Conservation (phyloP, 2,329 filamentous ascomycete genomes). For the Akanthomyces lecanii region DNA sequence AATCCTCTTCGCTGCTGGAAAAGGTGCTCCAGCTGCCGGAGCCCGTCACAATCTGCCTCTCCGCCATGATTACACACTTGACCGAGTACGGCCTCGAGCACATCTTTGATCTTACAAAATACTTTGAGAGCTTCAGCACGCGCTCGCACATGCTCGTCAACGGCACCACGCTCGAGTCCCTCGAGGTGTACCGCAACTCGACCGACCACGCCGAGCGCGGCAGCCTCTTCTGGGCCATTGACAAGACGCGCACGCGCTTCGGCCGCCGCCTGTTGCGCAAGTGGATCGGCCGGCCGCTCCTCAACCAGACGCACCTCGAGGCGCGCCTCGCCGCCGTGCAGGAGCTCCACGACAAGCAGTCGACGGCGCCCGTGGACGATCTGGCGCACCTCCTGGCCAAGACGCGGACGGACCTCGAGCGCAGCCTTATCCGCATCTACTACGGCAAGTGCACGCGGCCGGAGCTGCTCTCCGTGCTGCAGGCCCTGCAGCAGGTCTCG, state of each 20-base stretch:
- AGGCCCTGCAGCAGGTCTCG: conserved; percentile 78
- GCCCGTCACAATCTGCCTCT: conserved; percentile 83
- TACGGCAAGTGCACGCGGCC: conserved; percentile 92
- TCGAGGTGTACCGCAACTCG: conserved; percentile 94
- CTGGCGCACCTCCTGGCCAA: conserved; percentile 67
- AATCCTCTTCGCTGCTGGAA: conserved; percentile 66
- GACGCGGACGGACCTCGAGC: conserved; percentile 80
- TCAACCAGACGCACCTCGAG: conserved; percentile 70
- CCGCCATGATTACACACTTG: conserved; percentile 92
- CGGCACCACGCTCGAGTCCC: conserved; percentile 86
- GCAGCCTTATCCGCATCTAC: conserved; percentile 90
- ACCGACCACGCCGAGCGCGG: conserved; percentile 82
- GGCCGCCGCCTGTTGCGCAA: conserved; percentile 84
- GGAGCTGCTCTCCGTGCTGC: conserved; percentile 79
- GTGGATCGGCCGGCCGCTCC: conserved; percentile 88
- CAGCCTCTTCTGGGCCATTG: conserved; percentile 91
- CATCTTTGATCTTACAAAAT: conserved; percentile 93
- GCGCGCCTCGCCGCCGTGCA: conserved; percentile 80
- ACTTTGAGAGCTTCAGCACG: conserved; percentile 93
- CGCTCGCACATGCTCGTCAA: conserved; percentile 94
- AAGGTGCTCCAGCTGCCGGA: conserved; percentile 83
- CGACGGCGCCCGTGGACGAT: conserved; percentile 65
- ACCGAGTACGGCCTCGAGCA: conserved; percentile 90
- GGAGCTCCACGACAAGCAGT: conserved; percentile 70
- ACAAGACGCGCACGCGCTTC: conserved; percentile 86